Base-by-base conservation (phyloP, 2,329 filamentous ascomycete species). In the Nemania serpens region DNA sequence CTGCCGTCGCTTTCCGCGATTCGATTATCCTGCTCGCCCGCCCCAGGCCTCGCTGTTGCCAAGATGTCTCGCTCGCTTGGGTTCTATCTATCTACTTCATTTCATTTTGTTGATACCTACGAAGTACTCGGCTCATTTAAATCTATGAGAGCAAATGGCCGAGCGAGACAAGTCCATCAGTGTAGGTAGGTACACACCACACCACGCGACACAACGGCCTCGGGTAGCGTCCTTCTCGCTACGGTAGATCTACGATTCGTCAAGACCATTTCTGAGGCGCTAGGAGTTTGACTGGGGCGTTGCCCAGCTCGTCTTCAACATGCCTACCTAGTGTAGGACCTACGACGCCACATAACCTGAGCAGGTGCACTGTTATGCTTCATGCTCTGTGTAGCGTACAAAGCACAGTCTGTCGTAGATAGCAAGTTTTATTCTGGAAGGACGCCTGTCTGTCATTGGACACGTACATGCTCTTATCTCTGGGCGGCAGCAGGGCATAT, bases 381-480 rank as follows among this genome's bases (percentile, higher is more conserved):
- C 15, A 39, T 3, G 11, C 36, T 13, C 36, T 36, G 12, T 7
- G 34, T 36, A 36, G 34, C n/a, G 34, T 36, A 36, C 34, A 36
- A 6, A 39, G 11, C 15, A 13, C 11, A 13, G 36, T 29, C 25
- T 29, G 25, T 29, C 7, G 25, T 29, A 29, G 25, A 29, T 22
- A 48, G 41, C 47, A 46, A 4, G 11, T 18, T 58, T 58, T 1
- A n/a, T 45, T 48, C 53, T 58, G 3, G 36, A 57, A 25, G 43
- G 39, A 48, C 17, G 41, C 36, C 7, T 17, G 13, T 11, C 39
- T 55, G 22, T 50, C 12, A 65, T 65, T 65, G 62, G 62, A 51
- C 18, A 17, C 47, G 15, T 29, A 17, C 41, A 48, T 7, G 15
- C 56, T 34, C 62, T 65, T 65, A 65, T 65, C 62, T 65, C 62